These are phyloP conservation scores for Saprolegnia diclina DNA, from an alignment of 352 stramenopile genomes.

Conservation along the genomic window DNA sequence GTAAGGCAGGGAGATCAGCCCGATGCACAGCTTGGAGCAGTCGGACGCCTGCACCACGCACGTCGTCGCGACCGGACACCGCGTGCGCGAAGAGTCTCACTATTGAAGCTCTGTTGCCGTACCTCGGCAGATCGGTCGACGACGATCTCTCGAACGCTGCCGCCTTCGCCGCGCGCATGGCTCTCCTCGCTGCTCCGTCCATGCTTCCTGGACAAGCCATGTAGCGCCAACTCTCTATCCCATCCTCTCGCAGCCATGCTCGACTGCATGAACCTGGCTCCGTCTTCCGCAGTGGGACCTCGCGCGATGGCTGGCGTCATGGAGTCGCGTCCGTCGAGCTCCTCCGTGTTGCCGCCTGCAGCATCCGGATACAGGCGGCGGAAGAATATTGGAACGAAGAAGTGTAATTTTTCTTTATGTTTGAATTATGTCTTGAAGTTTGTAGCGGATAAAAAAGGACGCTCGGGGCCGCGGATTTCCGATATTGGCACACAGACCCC, in stretches of 20 bases:
- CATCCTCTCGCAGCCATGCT: background rate
- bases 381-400: constrained; percentile 13
- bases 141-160: too few species aligned
- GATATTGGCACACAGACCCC: constrained; percentile 6
- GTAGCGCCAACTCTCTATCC: background rate
- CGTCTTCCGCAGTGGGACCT: background rate
- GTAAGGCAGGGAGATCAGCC: too few species aligned
- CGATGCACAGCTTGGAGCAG: too few species aligned
- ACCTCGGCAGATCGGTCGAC: too few species aligned
- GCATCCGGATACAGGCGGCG: background rate
- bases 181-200: too few species aligned
- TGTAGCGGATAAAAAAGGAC: background rate
- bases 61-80: too few species aligned
- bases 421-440: background rate
- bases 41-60: too few species aligned
- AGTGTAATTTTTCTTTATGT: constrained; percentile 16
- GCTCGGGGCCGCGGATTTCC: background rate
- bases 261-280: background rate
- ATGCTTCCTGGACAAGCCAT: background rate
- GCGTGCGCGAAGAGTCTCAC: too few species aligned
- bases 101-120: too few species aligned
- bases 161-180: too few species aligned
- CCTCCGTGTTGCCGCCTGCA: background rate
- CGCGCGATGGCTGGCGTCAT: background rate
- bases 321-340: background rate